A percentile compares a stretch with the other conserved stretches of the same genome.
These are phyloP conservation scores for Mallotus nudiflorus DNA, from an alignment of 345 rosid genomes.

Conservation along the genomic window DNA sequence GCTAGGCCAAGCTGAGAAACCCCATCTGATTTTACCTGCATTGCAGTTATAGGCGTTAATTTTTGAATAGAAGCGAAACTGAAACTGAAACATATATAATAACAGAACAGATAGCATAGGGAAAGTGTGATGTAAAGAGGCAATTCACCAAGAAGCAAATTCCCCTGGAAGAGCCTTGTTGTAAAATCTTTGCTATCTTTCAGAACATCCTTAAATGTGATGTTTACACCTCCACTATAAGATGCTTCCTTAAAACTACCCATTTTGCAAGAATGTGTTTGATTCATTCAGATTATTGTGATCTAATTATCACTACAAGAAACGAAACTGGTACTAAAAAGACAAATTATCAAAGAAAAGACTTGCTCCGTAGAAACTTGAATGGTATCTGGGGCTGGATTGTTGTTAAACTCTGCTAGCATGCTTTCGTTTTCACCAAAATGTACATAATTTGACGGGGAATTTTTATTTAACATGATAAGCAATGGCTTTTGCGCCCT, in stretches of 20 bases:
- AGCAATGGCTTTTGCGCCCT: background rate
- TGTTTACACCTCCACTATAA: slow-evolving; percentile 72
- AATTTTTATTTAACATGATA: background rate
- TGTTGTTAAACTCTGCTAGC: slow-evolving; percentile 36
- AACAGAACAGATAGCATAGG: slow-evolving; percentile 25
- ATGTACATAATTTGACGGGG: background rate
- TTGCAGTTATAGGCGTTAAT: background rate
- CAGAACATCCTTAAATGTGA: slow-evolving; percentile 68
- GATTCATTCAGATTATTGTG: no score
- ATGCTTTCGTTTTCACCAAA: background rate
- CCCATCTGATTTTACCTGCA: slow-evolving; percentile 70
- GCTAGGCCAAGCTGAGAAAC: slow-evolving; percentile 56
- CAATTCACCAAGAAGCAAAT: slow-evolving; percentile 46
- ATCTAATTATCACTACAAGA: no score
- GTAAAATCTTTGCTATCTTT: slow-evolving; percentile 40
- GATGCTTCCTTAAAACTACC: slow-evolving; percentile 59
- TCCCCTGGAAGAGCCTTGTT: slow-evolving; percentile 61
- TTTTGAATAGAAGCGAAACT: background rate
- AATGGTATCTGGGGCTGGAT: slow-evolving; percentile 38
- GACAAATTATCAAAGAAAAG: no score
- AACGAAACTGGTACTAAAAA: background rate
- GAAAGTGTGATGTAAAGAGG: slow-evolving; percentile 59
- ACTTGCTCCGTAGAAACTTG: slow-evolving; percentile 67
- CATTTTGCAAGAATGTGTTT: slow-evolving; percentile 10
- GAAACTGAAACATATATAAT: no score